A percentile compares a stretch with the other conserved stretches of the same genome.
phyloP scores from a whole-genome alignment of 164 flowering plant genomes.

The Magnolia kwangsiensis region DNA sequence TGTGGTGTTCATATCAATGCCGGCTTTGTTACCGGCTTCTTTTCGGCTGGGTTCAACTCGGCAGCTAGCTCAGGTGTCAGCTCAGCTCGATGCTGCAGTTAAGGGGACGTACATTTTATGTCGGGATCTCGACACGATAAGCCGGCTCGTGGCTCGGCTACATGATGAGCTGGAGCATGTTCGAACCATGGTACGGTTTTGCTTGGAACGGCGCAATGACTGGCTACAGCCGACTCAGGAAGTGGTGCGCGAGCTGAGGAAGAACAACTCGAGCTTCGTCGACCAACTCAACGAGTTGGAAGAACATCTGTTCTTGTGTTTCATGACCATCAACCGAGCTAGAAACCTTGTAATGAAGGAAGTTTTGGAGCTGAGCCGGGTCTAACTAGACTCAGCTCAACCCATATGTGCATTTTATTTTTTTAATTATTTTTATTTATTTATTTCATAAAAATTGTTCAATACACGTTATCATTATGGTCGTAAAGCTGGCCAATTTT shows the following conservation, averaged over 20 bases:
- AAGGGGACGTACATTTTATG: slow-evolving; percentile 65
- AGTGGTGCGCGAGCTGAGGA: slow-evolving; percentile 47
- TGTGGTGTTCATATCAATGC: slow-evolving; percentile 38
- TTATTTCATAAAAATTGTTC: background rate
- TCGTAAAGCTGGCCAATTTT: background rate
- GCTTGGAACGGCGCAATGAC: slow-evolving; percentile 32
- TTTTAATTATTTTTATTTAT: background rate
- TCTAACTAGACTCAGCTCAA: slow-evolving; percentile 5
- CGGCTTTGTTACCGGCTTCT: slow-evolving; percentile 35
- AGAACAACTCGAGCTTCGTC: slow-evolving; percentile 41
- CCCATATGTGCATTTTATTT: background rate
- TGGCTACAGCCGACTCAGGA: slow-evolving; percentile 33
- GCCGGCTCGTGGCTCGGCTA: slow-evolving; percentile 58
- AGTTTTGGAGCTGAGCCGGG: slow-evolving; percentile 26
- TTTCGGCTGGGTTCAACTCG: slow-evolving; percentile 23
- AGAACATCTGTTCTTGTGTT: slow-evolving; percentile 67
- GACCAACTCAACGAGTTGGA: slow-evolving; percentile 75
- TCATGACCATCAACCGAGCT: slow-evolving; percentile 71
- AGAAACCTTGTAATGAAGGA: slow-evolving; percentile 59
- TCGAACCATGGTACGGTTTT: slow-evolving; percentile 29
- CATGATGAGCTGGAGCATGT: slow-evolving; percentile 60
- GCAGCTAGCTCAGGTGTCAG: slow-evolving; percentile 23
- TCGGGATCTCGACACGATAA: slow-evolving; percentile 65
- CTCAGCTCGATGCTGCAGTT: slow-evolving; percentile 64
- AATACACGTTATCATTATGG: background rate